Conservation (phyloP, 1,139 yeast genomes). For the Debaryomycetaceae sp. region DNA sequence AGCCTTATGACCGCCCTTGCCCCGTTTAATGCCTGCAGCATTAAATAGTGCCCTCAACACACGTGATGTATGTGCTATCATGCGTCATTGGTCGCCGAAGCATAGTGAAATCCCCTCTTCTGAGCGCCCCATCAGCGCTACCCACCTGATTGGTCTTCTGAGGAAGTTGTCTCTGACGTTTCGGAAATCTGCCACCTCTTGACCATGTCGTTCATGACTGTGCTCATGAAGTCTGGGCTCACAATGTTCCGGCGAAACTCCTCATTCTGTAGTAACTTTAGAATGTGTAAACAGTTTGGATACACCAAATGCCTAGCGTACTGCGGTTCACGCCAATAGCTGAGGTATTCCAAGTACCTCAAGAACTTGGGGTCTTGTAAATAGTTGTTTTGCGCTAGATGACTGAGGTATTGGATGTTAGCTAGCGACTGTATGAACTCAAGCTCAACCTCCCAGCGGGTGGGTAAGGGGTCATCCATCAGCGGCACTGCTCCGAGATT, state of each 20-base stretch:
- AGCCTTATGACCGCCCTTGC: no score
- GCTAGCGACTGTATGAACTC: slow-evolving; percentile 83
- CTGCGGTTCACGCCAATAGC: slow-evolving; percentile 70
- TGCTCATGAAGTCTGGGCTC: slow-evolving; percentile 55
- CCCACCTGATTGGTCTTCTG: not conserved
- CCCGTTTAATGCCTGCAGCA: no score
- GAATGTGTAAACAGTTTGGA: slow-evolving; percentile 68
- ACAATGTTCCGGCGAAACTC: slow-evolving; percentile 52
- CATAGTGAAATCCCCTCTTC: no score
- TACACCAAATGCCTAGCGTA: slow-evolving; percentile 65
- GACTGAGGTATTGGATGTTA: slow-evolving; percentile 71
- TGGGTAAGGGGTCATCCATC: slow-evolving; percentile 43
- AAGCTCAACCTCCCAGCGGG: slow-evolving; percentile 77
- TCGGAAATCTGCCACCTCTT: slow-evolving; percentile 53
- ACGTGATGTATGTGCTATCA: no score
- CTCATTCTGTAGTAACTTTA: slow-evolving; percentile 53
- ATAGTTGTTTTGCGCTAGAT: slow-evolving; percentile 69
- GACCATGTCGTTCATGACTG: slow-evolving; percentile 73
- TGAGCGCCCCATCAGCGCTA: no score
- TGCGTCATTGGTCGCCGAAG: no score
- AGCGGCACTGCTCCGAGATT: no score
- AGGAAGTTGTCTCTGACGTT: slow-evolving; percentile 7
- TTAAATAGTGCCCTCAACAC: no score
- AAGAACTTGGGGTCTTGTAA: slow-evolving; percentile 59
- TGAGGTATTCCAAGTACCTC: slow-evolving; percentile 61